A percentile compares a stretch with the other conserved stretches of the same genome.
Conservation (phyloP, 305 asterid species). For the Solanum chacoense region DNA sequence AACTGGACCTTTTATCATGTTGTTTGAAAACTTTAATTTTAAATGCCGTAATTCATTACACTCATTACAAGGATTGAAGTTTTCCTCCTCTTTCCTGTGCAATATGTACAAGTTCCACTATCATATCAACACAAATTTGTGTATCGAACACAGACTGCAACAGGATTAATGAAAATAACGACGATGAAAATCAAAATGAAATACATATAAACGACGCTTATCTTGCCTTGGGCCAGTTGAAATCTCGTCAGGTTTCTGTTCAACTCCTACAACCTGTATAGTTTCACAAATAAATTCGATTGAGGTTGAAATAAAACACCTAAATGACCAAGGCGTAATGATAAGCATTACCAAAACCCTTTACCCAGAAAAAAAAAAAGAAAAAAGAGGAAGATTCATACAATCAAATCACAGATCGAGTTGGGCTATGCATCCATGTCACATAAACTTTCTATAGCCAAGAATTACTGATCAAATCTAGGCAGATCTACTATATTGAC, state of each 20-base stretch:
- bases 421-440: not conserved
- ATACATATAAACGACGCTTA: not conserved
- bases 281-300: not conserved
- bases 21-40: conserved; percentile 28
- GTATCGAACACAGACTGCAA: too few relatives aligned
- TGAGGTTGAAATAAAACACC: not conserved
- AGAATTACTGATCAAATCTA: not conserved
- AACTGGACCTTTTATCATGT: conserved; percentile 5
- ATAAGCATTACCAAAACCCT: not conserved
- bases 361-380: not conserved
- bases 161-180: not conserved
- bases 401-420: not conserved
- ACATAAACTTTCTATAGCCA: not conserved
- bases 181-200: not conserved
- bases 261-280: not conserved
- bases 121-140: not conserved
- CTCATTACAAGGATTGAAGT: not conserved
- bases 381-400: too few relatives aligned
- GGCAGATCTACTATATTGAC: not conserved
- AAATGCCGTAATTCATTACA: not conserved
- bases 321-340: not conserved
- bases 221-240: not conserved
- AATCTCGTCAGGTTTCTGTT: not conserved
- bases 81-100: not conserved
- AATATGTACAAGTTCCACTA: not conserved